Base-by-base conservation (phyloP, 495 filamentous ascomycete genomes). In the Neurospora sp. region DNA sequence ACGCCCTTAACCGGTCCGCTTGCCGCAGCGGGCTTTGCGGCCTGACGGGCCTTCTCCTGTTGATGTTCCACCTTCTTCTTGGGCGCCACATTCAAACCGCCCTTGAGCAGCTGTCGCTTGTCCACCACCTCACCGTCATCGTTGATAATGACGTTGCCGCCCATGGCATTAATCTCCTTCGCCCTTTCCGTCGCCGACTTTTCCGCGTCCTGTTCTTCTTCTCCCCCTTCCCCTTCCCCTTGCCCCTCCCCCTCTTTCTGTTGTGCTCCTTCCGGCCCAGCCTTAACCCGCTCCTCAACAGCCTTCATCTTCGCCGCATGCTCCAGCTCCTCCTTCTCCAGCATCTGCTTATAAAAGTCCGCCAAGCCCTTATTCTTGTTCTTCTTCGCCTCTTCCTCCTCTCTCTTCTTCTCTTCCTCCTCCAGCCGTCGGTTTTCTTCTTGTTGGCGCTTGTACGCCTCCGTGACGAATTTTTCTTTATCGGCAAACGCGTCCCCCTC, bases 381-480 rank as follows among this genome's bases (percentile, higher is more conserved):
- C 75, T 87, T 87, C 79, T 88, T 89, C 70, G 86, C 85, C 76
- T 94, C 92, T 74, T 86, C 87, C 76, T 90, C 89, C 80, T 96
- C 93, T 54, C 87, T 82, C 59, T 79, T 76, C 71, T 86, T 87
- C 82, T 98, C 96, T 80, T 96, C 94, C 77, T 91, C 92, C 77
- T 97, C 94, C 9, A 93, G 76, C 77, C 87, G 87, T 76, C 88
- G 81, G 77, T 94, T 85, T 80, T 97, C 96, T 78, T 90, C 93
- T 79, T 98, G 96, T 79, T 98, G 96, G 78, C 88, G 88, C 84
- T 94, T 96, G 77, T 99, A 99, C 62, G 96, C 95, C n/a, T 89
- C 89, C 0, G 96, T 99, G 39, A 98, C 96, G 77, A 99, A 99
- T 79, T 92, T 94, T 82, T 98, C 96, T 82, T 97, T 99, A 74